These are phyloP conservation scores for Vaucheria bursata DNA, from an alignment of 352 stramenopile species.

Conservation along the genomic window DNA sequence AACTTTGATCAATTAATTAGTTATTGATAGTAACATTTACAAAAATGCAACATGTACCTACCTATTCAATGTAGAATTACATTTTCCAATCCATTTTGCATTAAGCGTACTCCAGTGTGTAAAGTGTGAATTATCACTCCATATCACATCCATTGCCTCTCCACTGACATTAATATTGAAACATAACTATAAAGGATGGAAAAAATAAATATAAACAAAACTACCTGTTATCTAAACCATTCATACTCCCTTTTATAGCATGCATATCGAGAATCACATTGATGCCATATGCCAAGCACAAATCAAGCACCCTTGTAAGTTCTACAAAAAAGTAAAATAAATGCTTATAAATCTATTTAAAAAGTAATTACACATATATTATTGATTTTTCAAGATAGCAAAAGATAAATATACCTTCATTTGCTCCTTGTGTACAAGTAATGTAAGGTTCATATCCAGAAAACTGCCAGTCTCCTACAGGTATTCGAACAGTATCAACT, in stretches of 20 bases:
- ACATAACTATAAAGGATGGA: not conserved
- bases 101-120: not conserved
- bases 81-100: conserved; percentile 8
- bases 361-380: too few species aligned
- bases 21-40: not conserved
- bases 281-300: conserved; percentile 1
- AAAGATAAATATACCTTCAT: too few species aligned
- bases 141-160: not conserved
- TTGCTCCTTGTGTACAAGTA: too few species aligned
- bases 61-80: not conserved
- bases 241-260: not conserved
- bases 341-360: too few species aligned
- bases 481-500: too few species aligned
- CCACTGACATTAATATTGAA: not conserved
- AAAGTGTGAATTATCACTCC: not conserved
- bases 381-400: too few species aligned
- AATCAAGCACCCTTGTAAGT: not conserved
- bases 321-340: too few species aligned
- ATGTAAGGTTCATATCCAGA: too few species aligned
- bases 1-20: too few species aligned
- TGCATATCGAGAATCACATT: conserved; percentile 4
- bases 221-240: conserved; percentile 8
- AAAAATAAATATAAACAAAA: not conserved
- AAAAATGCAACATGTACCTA: not conserved
- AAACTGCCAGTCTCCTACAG: too few species aligned